Evolutionary conservation across 805 yeast species (phyloP).

Genomic region (Millerago galiae): DNA sequence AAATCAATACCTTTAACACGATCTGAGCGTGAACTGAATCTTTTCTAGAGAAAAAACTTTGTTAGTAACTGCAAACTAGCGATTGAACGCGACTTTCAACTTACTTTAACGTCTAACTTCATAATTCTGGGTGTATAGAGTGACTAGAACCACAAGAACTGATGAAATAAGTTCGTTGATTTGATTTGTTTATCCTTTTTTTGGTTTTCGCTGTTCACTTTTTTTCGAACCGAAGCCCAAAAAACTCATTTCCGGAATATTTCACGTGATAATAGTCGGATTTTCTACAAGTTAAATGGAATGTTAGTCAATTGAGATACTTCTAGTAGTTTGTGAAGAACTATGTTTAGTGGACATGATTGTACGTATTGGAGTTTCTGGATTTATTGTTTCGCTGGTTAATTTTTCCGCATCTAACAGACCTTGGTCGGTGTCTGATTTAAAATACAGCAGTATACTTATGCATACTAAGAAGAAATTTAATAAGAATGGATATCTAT

Average conservation of each 20-base stretch:
- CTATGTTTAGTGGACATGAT: too few relatives aligned
- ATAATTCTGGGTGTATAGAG: slow-evolving; percentile 4
- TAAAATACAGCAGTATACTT: slow-evolving; percentile 22
- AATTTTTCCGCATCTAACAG: slow-evolving; percentile 20
- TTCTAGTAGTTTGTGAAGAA: too few relatives aligned
- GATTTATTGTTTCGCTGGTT: neutral
- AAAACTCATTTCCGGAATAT: too few relatives aligned
- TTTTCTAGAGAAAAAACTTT: slow-evolving; percentile 41
- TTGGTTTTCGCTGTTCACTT: slow-evolving; percentile 4
- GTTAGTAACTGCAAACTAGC: neutral
- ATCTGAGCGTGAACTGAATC: slow-evolving; percentile 86
- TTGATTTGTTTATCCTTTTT: slow-evolving; percentile 4
- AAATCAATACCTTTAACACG: slow-evolving; percentile 97
- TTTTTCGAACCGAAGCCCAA: neutral
- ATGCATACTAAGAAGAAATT: slow-evolving; percentile 27
- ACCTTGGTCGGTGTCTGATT: slow-evolving; percentile 30
- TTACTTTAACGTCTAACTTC: slow-evolving; percentile 24
- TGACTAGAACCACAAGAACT: neutral
- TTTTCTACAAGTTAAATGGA: too few relatives aligned
- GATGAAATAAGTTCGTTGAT: neutral
- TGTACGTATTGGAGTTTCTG: too few relatives aligned
- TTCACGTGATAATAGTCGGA: neutral
- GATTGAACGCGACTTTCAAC: slow-evolving; percentile 2
- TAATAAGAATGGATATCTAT: slow-evolving; percentile 32
- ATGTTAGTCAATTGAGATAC: too few relatives aligned